Evolutionary conservation across 192 early-diverging fungal species (phyloP).

Genomic region (Umbelopsis isabellina): DNA sequence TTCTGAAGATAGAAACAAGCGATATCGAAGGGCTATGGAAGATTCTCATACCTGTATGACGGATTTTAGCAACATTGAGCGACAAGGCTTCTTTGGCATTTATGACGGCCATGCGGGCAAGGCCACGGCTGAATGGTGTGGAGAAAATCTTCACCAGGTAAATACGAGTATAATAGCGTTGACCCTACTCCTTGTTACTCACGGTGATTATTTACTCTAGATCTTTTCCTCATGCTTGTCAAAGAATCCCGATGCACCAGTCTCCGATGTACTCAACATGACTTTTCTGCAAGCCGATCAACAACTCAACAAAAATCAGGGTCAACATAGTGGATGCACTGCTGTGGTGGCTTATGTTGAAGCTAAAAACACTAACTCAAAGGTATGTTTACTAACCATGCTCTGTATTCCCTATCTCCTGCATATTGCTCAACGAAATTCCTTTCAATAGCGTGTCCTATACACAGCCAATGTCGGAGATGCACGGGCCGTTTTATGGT

Average conservation of each 20-base stretch:
- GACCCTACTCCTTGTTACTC: not conserved
- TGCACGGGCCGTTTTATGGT: constrained; percentile 92
- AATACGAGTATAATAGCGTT: not conserved
- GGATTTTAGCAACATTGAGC: constrained; percentile 77
- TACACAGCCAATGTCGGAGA: constrained; percentile 98
- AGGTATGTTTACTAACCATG: not conserved
- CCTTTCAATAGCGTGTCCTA: constrained; percentile 65
- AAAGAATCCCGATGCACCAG: constrained; percentile 54
- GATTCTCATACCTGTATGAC: constrained; percentile 90
- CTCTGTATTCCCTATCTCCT: constrained; percentile 1
- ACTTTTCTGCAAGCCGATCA: constrained; percentile 84
- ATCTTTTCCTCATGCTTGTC: constrained; percentile 67
- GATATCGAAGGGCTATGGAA: constrained; percentile 96
- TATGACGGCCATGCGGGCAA: constrained; percentile 98
- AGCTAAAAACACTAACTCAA: constrained; percentile 32
- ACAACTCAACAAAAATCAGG: constrained; percentile 76
- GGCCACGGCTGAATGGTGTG: constrained; percentile 95
- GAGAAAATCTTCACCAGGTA: constrained; percentile 83
- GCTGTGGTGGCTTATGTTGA: constrained; percentile 82
- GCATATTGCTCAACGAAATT: not conserved
- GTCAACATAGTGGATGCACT: constrained; percentile 89
- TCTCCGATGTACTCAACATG: constrained; percentile 83
- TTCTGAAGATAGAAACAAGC: constrained; percentile 85
- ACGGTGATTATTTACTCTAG: constrained; percentile 41
- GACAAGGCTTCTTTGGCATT: constrained; percentile 91